Evolutionary conservation across 768 basidiomycete species (phyloP), one percentile per base, ranked within the genome.

Genomic region (Neoboletus subvelutipes): DNA sequence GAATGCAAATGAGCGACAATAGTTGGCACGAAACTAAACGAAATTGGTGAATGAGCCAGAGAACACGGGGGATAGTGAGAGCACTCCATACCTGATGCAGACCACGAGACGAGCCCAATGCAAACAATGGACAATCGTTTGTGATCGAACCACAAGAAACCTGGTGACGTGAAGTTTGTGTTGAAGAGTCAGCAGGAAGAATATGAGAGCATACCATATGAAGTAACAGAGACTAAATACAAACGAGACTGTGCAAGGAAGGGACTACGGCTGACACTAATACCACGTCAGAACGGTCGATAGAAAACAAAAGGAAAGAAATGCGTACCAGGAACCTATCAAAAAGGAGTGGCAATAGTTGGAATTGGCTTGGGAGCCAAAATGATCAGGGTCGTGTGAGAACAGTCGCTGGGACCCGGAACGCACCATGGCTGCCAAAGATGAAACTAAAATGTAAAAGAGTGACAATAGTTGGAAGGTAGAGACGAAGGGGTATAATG

Each of bases 311-410:
- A n/a, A 3, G 17, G 20, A 50, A 10, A 15, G 9, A 20, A 31
- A 40, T 17, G 22, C 46, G 2, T 41, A 64, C 62, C 47, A 1
- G 31, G 33, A 49, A 29, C 39, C 9, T n/a, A 20, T 29, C n/a
- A 60, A 64, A n/a, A n/a, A 61, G 2, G 63, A 54, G 18, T 49
- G 60, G 62, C 54, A 13, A 65, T 55, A 46, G 51, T 56, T 65
- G 55, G 59, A 51, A 48, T 50, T 29, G 42, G 43, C 56, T 54
- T 22, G 20, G 4, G 15, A 45, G 31, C 18, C 9, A 15, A 28
- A 40, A 20, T 54, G 10, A 5, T 42, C 22, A 42, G 20, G 20
- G 11, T 22, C 22, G 22, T 42, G 22, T 13, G 22, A 39, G 18
- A 24, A 15, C 13, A 22, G 13, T 6, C 3, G 40, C 12, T 42